These are phyloP conservation scores for Penicillium sp. DNA, from an alignment of 2,329 filamentous ascomycete species.

Conservation along the genomic window DNA sequence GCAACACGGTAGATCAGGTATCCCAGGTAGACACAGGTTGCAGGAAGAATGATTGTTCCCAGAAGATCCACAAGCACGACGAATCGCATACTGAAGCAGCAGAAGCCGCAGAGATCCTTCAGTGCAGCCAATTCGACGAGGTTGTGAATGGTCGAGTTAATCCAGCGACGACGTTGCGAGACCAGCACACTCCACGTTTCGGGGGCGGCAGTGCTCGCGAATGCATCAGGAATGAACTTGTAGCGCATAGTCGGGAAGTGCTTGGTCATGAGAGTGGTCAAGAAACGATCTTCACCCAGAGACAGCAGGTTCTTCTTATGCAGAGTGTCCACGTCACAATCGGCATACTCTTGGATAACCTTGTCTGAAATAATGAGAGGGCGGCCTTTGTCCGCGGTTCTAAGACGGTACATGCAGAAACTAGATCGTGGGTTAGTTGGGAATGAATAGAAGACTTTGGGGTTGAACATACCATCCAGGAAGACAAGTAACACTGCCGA, in stretches of 20 bases:
- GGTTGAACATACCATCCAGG: conserved; percentile 84
- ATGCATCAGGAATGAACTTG: conserved; percentile 93
- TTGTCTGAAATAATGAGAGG: conserved; percentile 91
- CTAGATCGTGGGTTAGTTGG: conserved; percentile 52
- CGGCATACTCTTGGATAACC: conserved; percentile 83
- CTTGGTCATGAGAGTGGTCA: conserved; percentile 98
- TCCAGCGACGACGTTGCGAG: conserved; percentile 98
- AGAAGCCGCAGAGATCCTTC: conserved; percentile 96
- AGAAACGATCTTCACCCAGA: conserved; percentile 93
- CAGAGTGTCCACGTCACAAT: conserved; percentile 87
- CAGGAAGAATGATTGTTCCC: conserved; percentile 88
- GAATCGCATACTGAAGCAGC: conserved; percentile 97
- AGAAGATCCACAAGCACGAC: conserved; percentile 93
- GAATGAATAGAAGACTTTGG: background rate
- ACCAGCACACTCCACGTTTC: conserved; percentile 92
- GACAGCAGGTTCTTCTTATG: conserved; percentile 94
- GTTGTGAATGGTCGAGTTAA: conserved; percentile 98
- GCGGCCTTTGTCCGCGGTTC: conserved; percentile 90
- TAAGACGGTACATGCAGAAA: conserved; percentile 98
- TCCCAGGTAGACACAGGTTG: conserved; percentile 80
- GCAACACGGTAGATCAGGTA: conserved; percentile 84
- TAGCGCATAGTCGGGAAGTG: conserved; percentile 94
- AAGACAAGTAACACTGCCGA: conserved; percentile 97
- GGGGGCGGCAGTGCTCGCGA: conserved; percentile 89
- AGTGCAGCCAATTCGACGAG: conserved; percentile 86